phyloP scores from a whole-genome alignment of 805 yeast species.

The Saccharomycopsis guyanensis region DNA sequence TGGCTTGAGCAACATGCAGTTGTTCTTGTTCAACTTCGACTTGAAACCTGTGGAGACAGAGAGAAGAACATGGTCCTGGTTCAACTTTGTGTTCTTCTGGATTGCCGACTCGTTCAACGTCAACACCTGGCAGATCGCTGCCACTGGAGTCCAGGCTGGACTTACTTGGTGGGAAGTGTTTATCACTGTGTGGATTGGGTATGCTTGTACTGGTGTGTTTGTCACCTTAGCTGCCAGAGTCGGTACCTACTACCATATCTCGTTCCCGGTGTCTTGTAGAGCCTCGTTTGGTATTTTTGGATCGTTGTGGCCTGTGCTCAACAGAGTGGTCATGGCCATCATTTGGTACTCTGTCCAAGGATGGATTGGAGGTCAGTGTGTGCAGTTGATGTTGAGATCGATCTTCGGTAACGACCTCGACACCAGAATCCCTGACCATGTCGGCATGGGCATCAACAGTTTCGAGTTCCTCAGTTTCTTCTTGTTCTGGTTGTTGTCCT shows the following conservation, averaged over 20 bases:
- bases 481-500: slow-evolving; percentile 70
- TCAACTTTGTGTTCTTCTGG: slow-evolving; percentile 75
- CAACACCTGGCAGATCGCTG: slow-evolving; percentile 87
- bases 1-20: slow-evolving; percentile 46
- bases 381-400: slow-evolving; percentile 66
- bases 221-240: slow-evolving; percentile 67
- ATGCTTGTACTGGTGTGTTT: slow-evolving; percentile 58
- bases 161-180: slow-evolving; percentile 89
- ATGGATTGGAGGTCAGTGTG: slow-evolving; percentile 79
- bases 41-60: slow-evolving; percentile 68
- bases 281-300: slow-evolving; percentile 85
- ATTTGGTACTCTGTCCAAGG: slow-evolving; percentile 88
- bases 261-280: slow-evolving; percentile 78
- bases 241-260: slow-evolving; percentile 73
- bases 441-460: slow-evolving; percentile 58
- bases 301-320: slow-evolving; percentile 79
- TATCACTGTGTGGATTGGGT: slow-evolving; percentile 86
- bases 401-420: slow-evolving; percentile 65
- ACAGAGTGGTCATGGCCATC: slow-evolving; percentile 80
- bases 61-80: slow-evolving; percentile 83
- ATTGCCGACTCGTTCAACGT: slow-evolving; percentile 84
- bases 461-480: slow-evolving; percentile 71
- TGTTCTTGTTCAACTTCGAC: slow-evolving; percentile 68
- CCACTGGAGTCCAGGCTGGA: slow-evolving; percentile 73
- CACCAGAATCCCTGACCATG: slow-evolving; percentile 54